Conservation (phyloP, 352 stramenopile species). For the Pythium rhizo-oryzae region DNA sequence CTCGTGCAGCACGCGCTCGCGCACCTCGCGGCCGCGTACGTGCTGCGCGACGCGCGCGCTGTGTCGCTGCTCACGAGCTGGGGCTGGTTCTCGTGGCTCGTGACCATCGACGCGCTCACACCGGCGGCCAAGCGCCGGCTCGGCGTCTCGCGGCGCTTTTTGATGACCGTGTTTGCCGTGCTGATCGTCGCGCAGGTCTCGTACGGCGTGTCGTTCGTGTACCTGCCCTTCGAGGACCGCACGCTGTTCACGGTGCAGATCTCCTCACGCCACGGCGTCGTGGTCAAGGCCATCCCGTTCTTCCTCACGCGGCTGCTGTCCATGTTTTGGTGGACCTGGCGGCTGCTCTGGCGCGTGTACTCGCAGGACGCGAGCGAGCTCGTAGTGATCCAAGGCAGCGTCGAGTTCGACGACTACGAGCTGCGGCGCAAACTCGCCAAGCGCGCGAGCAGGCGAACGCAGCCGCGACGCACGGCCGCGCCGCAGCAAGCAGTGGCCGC, state of each 20-base stretch:
- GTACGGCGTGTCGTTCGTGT: constrained; percentile 14
- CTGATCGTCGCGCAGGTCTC: neutral
- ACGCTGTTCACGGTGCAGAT: neutral
- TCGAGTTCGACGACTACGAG: constrained; percentile 9
- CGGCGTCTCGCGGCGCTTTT: constrained; percentile 5
- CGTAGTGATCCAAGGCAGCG: neutral
- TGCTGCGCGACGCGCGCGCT: constrained; percentile 16
- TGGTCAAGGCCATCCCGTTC: constrained; percentile 7
- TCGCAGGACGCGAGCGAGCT: neutral
- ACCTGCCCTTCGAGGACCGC: constrained; percentile 12
- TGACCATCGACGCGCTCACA: constrained; percentile 26
- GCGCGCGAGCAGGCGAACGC: neutral
- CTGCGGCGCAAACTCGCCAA: neutral
- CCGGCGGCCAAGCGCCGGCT: constrained; percentile 9
- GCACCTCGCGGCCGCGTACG: constrained; percentile 18
- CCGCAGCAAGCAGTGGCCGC: neutral
- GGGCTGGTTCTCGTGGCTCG: constrained; percentile 32
- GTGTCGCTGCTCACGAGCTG: constrained; percentile 12
- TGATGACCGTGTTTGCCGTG: constrained; percentile 11
- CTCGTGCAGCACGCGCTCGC: constrained; percentile 24
- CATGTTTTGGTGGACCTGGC: neutral
- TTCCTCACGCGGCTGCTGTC: constrained; percentile 9
- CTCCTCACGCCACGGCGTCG: neutral
- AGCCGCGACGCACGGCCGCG: neutral
- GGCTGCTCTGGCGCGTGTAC: neutral